Percentiles rank a stretch among this genome's conserved stretches.
Conservation (phyloP, 176 grass and related monocot genomes). For the Phyllostachys edulis region DNA sequence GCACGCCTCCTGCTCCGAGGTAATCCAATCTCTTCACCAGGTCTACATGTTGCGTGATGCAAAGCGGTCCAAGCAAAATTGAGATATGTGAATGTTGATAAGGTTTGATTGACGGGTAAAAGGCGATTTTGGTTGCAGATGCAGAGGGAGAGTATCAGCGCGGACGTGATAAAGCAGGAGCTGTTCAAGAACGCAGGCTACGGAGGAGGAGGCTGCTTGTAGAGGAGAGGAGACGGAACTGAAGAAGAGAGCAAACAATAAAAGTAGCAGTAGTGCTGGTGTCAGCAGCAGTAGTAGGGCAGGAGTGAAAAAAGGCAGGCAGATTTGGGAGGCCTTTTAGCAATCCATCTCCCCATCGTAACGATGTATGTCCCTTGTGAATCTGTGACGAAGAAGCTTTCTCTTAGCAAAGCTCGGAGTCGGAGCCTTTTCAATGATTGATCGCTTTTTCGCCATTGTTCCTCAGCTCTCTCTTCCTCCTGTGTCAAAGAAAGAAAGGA, state of each 20-base stretch:
- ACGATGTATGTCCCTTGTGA: slow-evolving; percentile 27
- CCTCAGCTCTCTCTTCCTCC: neutral
- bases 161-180: slow-evolving; percentile 84
- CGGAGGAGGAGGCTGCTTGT: slow-evolving; percentile 89
- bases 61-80: neutral
- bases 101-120: too few relatives aligned
- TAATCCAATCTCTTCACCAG: slow-evolving; percentile 8
- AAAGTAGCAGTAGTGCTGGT: slow-evolving; percentile 27
- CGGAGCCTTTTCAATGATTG: slow-evolving; percentile 37
- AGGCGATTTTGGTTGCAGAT: slow-evolving; percentile 29
- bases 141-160: slow-evolving; percentile 63
- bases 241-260: neutral
- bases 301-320: slow-evolving; percentile 10
- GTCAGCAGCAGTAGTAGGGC: slow-evolving; percentile 1
- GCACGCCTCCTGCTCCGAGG: slow-evolving; percentile 96
- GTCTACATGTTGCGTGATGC: too few relatives aligned
- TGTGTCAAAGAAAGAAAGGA: neutral
- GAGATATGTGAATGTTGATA: too few relatives aligned
- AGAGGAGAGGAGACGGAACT: slow-evolving; percentile 21
- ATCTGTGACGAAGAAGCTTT: slow-evolving; percentile 11
- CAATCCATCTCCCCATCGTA: slow-evolving; percentile 26
- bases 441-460: neutral
- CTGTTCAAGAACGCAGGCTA: slow-evolving; percentile 91
- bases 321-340: slow-evolving; percentile 48
- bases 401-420: slow-evolving; percentile 41